These are phyloP conservation scores for Phytophthora tubulina DNA, from an alignment of 352 stramenopile genomes.

Conservation along the genomic window DNA sequence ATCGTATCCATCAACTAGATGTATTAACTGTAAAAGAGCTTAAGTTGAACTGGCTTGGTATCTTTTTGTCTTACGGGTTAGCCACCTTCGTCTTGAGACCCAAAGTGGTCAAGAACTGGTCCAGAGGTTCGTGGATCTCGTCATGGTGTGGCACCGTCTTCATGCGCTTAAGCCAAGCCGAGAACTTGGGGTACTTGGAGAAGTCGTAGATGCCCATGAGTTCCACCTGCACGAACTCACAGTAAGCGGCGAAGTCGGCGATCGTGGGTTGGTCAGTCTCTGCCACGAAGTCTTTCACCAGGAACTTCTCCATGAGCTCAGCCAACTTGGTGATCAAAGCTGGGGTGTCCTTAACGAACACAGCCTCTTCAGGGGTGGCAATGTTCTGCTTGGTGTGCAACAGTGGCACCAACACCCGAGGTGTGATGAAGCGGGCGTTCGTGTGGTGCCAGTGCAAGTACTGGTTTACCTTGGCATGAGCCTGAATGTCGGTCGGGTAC, in stretches of 20 bases:
- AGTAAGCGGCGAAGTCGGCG: slow-evolving; percentile 52
- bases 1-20: not conserved
- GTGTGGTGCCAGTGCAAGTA: slow-evolving; percentile 84
- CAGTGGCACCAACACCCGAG: slow-evolving; percentile 53
- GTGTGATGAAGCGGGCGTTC: slow-evolving; percentile 57
- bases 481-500: slow-evolving; percentile 59
- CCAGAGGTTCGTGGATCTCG: slow-evolving; percentile 45
- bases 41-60: not conserved
- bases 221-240: slow-evolving; percentile 55
- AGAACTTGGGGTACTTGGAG: slow-evolving; percentile 55
- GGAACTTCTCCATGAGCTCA: slow-evolving; percentile 59
- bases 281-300: slow-evolving; percentile 52
- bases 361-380: slow-evolving; percentile 38
- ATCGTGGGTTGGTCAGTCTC: slow-evolving; percentile 44
- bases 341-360: slow-evolving; percentile 35
- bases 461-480: slow-evolving; percentile 74
- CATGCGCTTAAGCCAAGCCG: slow-evolving; percentile 61
- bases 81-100: slow-evolving; percentile 39
- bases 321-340: slow-evolving; percentile 44
- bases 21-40: not conserved
- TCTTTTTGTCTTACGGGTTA: slow-evolving; percentile 23
- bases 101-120: slow-evolving; percentile 33
- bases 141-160: slow-evolving; percentile 63
- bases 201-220: slow-evolving; percentile 56
- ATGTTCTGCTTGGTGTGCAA: slow-evolving; percentile 45